Conservation (phyloP, 176 grass and related monocot species). For the Carex scoparia region DNA sequence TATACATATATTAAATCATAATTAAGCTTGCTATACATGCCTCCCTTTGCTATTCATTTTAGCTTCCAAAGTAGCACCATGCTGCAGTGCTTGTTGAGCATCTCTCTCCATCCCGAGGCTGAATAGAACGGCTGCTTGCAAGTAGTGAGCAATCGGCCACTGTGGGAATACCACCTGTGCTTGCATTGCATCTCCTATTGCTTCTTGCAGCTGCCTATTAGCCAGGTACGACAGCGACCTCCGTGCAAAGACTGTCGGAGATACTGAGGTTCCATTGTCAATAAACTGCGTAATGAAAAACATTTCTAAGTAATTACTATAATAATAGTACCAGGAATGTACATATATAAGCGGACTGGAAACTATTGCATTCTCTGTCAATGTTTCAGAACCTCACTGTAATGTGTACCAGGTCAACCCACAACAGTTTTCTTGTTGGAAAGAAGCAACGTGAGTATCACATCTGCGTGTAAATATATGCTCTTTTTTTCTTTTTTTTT, state of each 20-base stretch:
- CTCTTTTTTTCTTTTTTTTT: too few relatives aligned
- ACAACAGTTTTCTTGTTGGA: neutral
- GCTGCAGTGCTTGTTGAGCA: slow-evolving; percentile 45
- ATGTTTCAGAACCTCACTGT: neutral
- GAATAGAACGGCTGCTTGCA: slow-evolving; percentile 56
- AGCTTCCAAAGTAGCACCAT: slow-evolving; percentile 48
- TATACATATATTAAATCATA: neutral
- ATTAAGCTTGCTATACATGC: slow-evolving; percentile 45
- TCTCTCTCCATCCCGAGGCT: slow-evolving; percentile 57
- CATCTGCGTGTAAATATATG: too few relatives aligned
- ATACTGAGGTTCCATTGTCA: slow-evolving; percentile 44
- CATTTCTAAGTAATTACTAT: neutral
- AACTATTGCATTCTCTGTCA: neutral
- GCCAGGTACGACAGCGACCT: slow-evolving; percentile 55
- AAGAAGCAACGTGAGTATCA: neutral
- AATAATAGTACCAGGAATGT: neutral
- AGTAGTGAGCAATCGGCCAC: slow-evolving; percentile 55
- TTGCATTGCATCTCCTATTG: slow-evolving; percentile 52
- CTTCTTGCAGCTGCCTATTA: slow-evolving; percentile 47
- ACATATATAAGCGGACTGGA: neutral
- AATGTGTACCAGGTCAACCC: neutral
- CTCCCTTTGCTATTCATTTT: slow-evolving; percentile 47
- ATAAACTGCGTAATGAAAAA: slow-evolving; percentile 48
- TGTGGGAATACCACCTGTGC: slow-evolving; percentile 46
- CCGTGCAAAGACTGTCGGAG: slow-evolving; percentile 58